phyloP scores from a whole-genome alignment of 371 early-diverging fungal genomes.

The Lichtheimia ornata region DNA sequence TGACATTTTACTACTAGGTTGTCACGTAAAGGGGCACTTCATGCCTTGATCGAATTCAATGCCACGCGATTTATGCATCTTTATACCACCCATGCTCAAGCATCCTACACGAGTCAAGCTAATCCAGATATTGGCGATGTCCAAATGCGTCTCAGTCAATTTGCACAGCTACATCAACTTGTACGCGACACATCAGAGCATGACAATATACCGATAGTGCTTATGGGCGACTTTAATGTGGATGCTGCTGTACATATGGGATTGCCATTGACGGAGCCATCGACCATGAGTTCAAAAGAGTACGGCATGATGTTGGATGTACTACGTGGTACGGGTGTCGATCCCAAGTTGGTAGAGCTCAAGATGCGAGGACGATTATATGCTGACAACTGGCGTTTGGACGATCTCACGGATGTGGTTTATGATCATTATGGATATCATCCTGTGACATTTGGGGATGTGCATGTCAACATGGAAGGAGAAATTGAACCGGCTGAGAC shows the following conservation, averaged over 20 bases:
- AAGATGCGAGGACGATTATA: constrained; percentile 2
- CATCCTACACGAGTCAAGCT: constrained; percentile 59
- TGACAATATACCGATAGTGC: constrained; percentile 49
- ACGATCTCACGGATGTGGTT: constrained; percentile 52
- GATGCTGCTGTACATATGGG: constrained; percentile 63
- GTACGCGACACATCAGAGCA: constrained; percentile 46
- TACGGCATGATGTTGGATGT: constrained; percentile 73
- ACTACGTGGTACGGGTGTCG: constrained; percentile 59
- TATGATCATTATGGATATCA: constrained; percentile 64
- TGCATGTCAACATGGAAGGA: constrained; percentile 44
- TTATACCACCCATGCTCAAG: constrained; percentile 86
- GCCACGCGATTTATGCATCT: constrained; percentile 57
- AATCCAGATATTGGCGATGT: constrained; percentile 57
- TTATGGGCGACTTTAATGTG: constrained; percentile 82
- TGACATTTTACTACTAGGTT: constrained; percentile 38
- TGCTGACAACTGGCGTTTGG: constrained; percentile 6
- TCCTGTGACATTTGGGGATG: constrained; percentile 83
- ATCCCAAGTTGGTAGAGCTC: constrained; percentile 7
- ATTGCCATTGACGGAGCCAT: constrained; percentile 31
- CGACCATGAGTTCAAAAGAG: constrained; percentile 48
- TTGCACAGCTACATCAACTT: constrained; percentile 64
- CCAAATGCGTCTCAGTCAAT: constrained; percentile 62
- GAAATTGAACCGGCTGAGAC: constrained; percentile 57
- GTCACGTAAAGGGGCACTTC: constrained; percentile 77
- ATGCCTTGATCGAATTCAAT: constrained; percentile 68